phyloP scores from a whole-genome alignment of 306 rosid genomes.

The Vicia sativa region DNA sequence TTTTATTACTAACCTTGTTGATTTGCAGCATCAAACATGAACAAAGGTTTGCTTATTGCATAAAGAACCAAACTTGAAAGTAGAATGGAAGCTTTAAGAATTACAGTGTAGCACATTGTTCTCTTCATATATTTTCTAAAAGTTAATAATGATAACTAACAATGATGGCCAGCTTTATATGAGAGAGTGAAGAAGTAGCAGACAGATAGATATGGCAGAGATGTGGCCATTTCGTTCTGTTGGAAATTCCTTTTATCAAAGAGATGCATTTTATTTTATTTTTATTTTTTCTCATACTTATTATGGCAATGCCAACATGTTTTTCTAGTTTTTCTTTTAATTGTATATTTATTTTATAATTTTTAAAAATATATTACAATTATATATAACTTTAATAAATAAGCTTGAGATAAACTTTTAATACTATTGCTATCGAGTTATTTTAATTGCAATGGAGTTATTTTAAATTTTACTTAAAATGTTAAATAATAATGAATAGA shows the following conservation, averaged over 20 bases:
- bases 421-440: too few species aligned
- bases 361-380: too few species aligned
- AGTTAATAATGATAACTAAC: background rate
- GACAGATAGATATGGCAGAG: background rate
- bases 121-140: background rate
- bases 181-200: background rate
- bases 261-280: background rate
- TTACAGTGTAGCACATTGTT: background rate
- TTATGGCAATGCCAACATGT: too few species aligned
- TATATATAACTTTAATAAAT: too few species aligned
- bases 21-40: slow-evolving; percentile 32
- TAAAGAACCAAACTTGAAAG: background rate
- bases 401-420: too few species aligned
- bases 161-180: background rate
- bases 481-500: too few species aligned
- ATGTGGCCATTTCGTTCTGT: background rate
- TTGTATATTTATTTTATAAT: too few species aligned
- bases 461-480: too few species aligned
- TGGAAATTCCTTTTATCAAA: background rate
- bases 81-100: background rate
- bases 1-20: slow-evolving; percentile 41
- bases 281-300: too few species aligned
- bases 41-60: slow-evolving; percentile 6
- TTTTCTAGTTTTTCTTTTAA: too few species aligned
- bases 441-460: too few species aligned